Percentiles rank a stretch among this genome's conserved stretches.
Evolutionary conservation across 345 rosid species (phyloP).

Genomic region (Draba incana): DNA sequence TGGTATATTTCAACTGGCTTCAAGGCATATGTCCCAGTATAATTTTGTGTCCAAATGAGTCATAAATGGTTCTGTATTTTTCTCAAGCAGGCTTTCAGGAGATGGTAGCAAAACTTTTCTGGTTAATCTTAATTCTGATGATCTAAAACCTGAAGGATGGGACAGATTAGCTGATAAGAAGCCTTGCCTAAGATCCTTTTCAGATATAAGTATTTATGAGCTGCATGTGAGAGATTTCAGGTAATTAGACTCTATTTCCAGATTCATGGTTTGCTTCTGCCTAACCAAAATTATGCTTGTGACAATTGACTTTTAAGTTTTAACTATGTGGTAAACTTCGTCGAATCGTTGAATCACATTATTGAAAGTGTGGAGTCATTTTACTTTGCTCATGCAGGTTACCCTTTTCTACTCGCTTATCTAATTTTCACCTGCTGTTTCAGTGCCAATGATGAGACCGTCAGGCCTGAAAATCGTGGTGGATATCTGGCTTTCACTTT

Average conservation of each 20-base stretch:
- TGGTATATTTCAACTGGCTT: slow-evolving; percentile 43
- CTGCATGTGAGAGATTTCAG: slow-evolving; percentile 95
- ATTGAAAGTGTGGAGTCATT: slow-evolving; percentile 4
- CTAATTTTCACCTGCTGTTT: slow-evolving; percentile 37
- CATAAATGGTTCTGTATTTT: slow-evolving; percentile 40
- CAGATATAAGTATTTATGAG: slow-evolving; percentile 90
- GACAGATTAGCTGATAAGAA: slow-evolving; percentile 69
- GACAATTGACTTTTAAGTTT: background rate
- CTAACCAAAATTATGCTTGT: background rate
- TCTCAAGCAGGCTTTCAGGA: slow-evolving; percentile 73
- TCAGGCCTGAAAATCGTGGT: slow-evolving; percentile 63
- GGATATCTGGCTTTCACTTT: slow-evolving; percentile 84
- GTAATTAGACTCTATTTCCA: slow-evolving; percentile 44
- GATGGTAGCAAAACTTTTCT: slow-evolving; percentile 78
- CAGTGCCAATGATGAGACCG: slow-evolving; percentile 72
- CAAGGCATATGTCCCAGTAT: slow-evolving; percentile 1
- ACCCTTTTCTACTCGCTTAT: slow-evolving; percentile 25
- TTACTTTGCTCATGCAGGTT: slow-evolving; percentile 21
- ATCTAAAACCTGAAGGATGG: slow-evolving; percentile 85
- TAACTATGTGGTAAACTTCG: background rate
- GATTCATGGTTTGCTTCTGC: slow-evolving; percentile 20
- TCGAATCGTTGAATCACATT: background rate
- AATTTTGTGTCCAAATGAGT: slow-evolving; percentile 1
- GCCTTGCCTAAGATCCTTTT: slow-evolving; percentile 57
- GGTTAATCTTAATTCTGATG: slow-evolving; percentile 64